Evolutionary conservation across 345 rosid genomes (phyloP).

Genomic region (Salix koriyanagi): DNA sequence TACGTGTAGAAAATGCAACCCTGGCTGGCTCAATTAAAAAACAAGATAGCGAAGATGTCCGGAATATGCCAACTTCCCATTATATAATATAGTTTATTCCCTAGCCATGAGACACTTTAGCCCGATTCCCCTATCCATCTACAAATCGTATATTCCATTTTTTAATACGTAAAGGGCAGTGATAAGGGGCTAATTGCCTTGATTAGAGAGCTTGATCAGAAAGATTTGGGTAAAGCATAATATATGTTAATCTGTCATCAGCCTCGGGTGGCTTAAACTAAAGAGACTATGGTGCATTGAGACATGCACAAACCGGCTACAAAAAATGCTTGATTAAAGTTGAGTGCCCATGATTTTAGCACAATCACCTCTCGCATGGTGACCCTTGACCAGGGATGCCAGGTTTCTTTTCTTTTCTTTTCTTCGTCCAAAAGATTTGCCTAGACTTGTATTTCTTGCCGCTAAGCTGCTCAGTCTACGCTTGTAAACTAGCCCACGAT

Average conservation of each 20-base stretch:
- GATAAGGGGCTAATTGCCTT: background rate
- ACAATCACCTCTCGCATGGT: background rate
- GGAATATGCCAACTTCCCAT: conserved; percentile 20
- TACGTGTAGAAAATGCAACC: background rate
- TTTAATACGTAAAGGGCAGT: background rate
- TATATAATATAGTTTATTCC: background rate
- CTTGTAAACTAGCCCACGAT: background rate
- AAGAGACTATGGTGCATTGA: conserved; percentile 4
- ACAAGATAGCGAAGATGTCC: background rate
- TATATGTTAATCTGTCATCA: background rate
- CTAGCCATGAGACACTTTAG: conserved; percentile 3
- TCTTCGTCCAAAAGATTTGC: background rate
- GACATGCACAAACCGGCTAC: conserved; percentile 14
- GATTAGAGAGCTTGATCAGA: background rate
- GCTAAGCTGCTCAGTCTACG: background rate
- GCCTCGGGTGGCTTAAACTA: conserved; percentile 4
- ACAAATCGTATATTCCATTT: conserved; percentile 5
- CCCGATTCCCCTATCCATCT: conserved; percentile 21
- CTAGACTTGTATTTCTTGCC: background rate
- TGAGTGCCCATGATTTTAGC: conserved; percentile 1
- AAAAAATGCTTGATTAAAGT: conserved; percentile 3
- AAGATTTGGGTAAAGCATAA: background rate
- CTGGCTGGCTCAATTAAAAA: background rate
- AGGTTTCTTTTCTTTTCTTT: background rate
- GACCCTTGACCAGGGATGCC: background rate